A percentile compares a stretch with the other conserved stretches of the same genome.
These are phyloP conservation scores for Phlegmacium glaucopus DNA, from an alignment of 768 basidiomycete species.

Conservation along the genomic window DNA sequence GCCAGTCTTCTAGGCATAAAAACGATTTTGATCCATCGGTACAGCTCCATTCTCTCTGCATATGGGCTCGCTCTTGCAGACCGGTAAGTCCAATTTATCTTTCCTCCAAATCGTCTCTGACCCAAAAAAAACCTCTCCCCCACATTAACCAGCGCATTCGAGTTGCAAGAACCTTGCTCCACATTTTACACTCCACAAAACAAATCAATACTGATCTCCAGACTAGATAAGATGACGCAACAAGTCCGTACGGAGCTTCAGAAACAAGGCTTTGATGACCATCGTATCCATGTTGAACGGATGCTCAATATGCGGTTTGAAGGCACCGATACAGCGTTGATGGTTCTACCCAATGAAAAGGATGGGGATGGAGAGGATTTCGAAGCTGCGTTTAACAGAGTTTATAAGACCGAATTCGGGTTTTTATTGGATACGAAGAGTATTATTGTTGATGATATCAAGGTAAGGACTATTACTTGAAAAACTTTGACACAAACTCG, in stretches of 20 bases:
- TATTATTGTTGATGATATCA: slow-evolving; percentile 89
- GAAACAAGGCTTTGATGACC: slow-evolving; percentile 76
- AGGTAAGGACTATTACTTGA: slow-evolving; percentile 40
- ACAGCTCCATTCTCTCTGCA: slow-evolving; percentile 90
- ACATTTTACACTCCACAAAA: slow-evolving; percentile 68
- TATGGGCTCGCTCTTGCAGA: slow-evolving; percentile 94
- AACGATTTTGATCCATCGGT: slow-evolving; percentile 84
- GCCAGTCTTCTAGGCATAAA: slow-evolving; percentile 83
- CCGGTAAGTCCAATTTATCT: slow-evolving; percentile 30
- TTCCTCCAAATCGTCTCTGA: not conserved
- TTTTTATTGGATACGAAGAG: slow-evolving; percentile 84
- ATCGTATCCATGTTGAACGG: slow-evolving; percentile 71
- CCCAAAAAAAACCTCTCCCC: too few species aligned
- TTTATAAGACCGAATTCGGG: slow-evolving; percentile 87
- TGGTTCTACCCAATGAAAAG: slow-evolving; percentile 59
- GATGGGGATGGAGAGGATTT: slow-evolving; percentile 69
- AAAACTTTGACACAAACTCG: not conserved
- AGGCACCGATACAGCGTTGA: slow-evolving; percentile 89
- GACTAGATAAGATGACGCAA: slow-evolving; percentile 65
- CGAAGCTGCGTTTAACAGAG: slow-evolving; percentile 71
- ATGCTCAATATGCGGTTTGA: slow-evolving; percentile 93
- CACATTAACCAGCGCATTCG: slow-evolving; percentile 59
- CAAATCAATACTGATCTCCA: slow-evolving; percentile 47
- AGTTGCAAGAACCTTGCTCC: slow-evolving; percentile 88
- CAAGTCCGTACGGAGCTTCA: slow-evolving; percentile 66